A percentile compares a stretch with the other conserved stretches of the same genome.
These are phyloP conservation scores for Colletotrichum theobromicola DNA, from an alignment of 2,329 filamentous ascomycete species.

Conservation along the genomic window DNA sequence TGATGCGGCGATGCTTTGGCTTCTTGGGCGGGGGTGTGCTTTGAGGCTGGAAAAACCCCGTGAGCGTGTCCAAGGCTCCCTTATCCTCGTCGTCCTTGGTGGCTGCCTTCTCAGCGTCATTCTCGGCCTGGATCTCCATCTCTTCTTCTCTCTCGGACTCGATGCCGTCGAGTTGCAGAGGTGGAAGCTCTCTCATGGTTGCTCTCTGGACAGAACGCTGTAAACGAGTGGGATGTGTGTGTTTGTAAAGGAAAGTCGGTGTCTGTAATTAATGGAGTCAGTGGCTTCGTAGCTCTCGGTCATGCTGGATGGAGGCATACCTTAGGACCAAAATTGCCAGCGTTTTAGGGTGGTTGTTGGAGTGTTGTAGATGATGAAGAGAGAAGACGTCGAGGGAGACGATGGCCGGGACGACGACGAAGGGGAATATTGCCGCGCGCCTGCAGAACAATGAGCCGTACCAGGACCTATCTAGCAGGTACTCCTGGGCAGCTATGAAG, in stretches of 20 bases:
- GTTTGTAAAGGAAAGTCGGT: neutral
- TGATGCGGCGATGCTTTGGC: conserved; percentile 1
- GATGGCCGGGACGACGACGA: neutral
- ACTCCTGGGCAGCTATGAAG: neutral
- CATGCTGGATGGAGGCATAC: neutral
- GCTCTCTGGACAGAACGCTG: neutral
- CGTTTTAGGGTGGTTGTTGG: neutral
- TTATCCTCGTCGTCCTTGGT: neutral
- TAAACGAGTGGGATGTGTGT: neutral
- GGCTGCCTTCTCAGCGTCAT: neutral
- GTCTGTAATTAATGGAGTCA: neutral
- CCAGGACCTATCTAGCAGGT: no score
- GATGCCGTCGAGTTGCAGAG: conserved; percentile 15
- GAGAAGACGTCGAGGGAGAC: neutral
- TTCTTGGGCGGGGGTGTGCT: neutral
- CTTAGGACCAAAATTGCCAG: neutral
- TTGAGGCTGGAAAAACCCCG: neutral
- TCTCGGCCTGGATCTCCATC: neutral
- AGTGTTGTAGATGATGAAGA: neutral
- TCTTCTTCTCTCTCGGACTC: neutral
- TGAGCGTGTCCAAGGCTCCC: neutral
- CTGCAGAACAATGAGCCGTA: no score
- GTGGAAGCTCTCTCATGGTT: conserved; percentile 9
- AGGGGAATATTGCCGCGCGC: no score
- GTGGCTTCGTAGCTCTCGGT: neutral